Base-by-base conservation (phyloP, 2,329 filamentous ascomycete species). In the Diaporthe helianthi region DNA sequence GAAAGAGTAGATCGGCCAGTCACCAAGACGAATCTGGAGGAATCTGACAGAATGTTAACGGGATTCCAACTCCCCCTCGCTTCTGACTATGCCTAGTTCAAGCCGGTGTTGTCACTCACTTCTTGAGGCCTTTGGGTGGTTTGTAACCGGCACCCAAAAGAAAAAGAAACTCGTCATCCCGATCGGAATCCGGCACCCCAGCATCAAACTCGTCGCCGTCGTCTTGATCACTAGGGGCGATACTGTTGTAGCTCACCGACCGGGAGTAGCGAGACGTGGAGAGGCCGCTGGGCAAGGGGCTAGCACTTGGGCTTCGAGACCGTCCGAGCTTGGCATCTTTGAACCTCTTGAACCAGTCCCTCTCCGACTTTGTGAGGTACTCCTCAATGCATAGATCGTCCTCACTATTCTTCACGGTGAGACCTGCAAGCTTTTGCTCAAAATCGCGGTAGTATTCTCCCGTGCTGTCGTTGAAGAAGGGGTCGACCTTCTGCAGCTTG, bases 401-500 rank as follows among this genome's bases (percentile, higher is more conserved):
- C 72, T 87, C 84, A 0, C 87, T 90, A 70, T 86, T 90, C 71
- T 84, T 82, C 12, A 85, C 87, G 53, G 74, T 78, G 12, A 91
- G 79, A 3, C 78, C 77, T 26, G 86, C 84, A 1, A 91, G 82
- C 75, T 83, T 87, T 75, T 84, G 83, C 70, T 87, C 85, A 72
- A 90, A 91, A 2, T 80, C 82, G 69, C 82, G 81, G 71, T 86
- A 88, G 76, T 88, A 91, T 72, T 89, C 82, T 38, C 88, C 89
- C 31, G 83, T 87, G 60, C 85, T 84, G 75, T 91, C 89, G 4
- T 86, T 90, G 79, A 91, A 91, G 79, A 88, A 89, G 1, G 89
- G 89, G 72, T 89, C 87, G 0, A 91, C 87, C 70, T 90, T 88
- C 75, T 91, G 89, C 29, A 90, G 83, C 71, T 87, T 85, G 75